A percentile compares a stretch with the other conserved stretches of the same genome.
Conservation (phyloP, 352 stramenopile species). For the Phytophthora lateralis region DNA sequence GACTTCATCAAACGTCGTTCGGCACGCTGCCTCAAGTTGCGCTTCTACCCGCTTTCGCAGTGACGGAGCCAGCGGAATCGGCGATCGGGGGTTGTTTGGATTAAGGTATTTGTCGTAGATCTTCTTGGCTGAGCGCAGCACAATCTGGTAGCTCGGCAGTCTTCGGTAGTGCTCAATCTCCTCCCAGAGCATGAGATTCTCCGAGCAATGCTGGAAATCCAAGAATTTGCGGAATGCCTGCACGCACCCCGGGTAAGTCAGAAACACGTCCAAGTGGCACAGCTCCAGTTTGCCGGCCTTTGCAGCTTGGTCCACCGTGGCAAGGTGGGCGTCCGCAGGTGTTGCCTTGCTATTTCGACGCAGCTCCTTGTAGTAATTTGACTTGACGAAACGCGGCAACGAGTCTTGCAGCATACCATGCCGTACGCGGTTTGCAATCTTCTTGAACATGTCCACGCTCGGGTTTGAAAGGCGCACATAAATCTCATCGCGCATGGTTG, state of each 20-base stretch:
- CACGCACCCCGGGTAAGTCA: slow-evolving; percentile 70
- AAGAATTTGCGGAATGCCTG: slow-evolving; percentile 74
- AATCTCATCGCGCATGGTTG: slow-evolving; percentile 81
- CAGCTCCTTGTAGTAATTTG: slow-evolving; percentile 64
- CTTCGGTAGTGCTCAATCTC: slow-evolving; percentile 85
- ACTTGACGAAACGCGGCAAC: slow-evolving; percentile 80
- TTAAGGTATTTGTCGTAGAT: slow-evolving; percentile 89
- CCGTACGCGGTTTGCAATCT: slow-evolving; percentile 63
- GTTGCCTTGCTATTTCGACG: slow-evolving; percentile 57
- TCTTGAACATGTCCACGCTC: slow-evolving; percentile 88
- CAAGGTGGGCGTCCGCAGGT: slow-evolving; percentile 51
- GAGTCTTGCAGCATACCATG: slow-evolving; percentile 84
- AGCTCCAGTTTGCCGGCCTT: slow-evolving; percentile 81
- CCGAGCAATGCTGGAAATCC: slow-evolving; percentile 76
- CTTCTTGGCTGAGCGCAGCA: slow-evolving; percentile 80
- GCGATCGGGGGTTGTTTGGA: slow-evolving; percentile 52
- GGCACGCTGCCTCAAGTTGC: slow-evolving; percentile 66
- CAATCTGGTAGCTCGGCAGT: slow-evolving; percentile 84
- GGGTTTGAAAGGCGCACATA: slow-evolving; percentile 63
- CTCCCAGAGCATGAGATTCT: slow-evolving; percentile 87
- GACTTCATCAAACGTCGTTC: slow-evolving; percentile 77
- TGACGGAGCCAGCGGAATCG: slow-evolving; percentile 58
- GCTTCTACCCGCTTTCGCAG: slow-evolving; percentile 52
- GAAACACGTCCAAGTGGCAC: slow-evolving; percentile 70
- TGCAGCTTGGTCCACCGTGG: slow-evolving; percentile 60